phyloP scores from a whole-genome alignment of 2,329 filamentous ascomycete genomes.

The Talaromyces amestolkiae region DNA sequence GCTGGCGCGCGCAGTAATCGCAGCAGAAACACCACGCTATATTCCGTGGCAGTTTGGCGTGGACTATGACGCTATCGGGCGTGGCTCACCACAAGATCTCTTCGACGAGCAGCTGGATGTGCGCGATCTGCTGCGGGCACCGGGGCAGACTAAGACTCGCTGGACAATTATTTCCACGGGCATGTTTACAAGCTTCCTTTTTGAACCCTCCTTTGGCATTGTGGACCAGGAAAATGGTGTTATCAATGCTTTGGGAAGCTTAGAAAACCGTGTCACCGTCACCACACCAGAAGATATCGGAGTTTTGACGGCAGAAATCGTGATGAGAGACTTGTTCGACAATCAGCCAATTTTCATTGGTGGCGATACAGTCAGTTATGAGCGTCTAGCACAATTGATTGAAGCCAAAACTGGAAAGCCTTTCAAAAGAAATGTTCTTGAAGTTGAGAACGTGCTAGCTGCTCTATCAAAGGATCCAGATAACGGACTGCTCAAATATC shows the following conservation, averaged over 20 bases:
- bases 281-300: constrained; percentile 66
- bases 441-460: constrained; percentile 41
- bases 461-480: constrained; percentile 50
- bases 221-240: constrained; percentile 49
- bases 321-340: constrained; percentile 35
- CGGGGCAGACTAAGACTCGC: constrained; percentile 43
- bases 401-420: constrained; percentile 36
- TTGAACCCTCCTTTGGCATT: constrained; percentile 61
- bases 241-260: constrained; percentile 58
- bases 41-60: constrained; percentile 74
- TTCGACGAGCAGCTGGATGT: constrained; percentile 68
- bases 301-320: constrained; percentile 55
- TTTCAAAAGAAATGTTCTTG: not conserved
- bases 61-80: constrained; percentile 65
- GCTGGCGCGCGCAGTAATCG: constrained; percentile 55
- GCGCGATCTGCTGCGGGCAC: constrained; percentile 48
- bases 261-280: constrained; percentile 62
- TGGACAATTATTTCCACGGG: constrained; percentile 70
- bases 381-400: constrained; percentile 53
- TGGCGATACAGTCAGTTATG: constrained; percentile 63
- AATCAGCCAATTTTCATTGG: constrained; percentile 57
- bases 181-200: constrained; percentile 69
- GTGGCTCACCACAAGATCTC: constrained; percentile 59
- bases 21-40: constrained; percentile 52
- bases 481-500: constrained; percentile 58